phyloP scores from a whole-genome alignment of 805 yeast species.

The Maudiozyma serrabonitensis region DNA sequence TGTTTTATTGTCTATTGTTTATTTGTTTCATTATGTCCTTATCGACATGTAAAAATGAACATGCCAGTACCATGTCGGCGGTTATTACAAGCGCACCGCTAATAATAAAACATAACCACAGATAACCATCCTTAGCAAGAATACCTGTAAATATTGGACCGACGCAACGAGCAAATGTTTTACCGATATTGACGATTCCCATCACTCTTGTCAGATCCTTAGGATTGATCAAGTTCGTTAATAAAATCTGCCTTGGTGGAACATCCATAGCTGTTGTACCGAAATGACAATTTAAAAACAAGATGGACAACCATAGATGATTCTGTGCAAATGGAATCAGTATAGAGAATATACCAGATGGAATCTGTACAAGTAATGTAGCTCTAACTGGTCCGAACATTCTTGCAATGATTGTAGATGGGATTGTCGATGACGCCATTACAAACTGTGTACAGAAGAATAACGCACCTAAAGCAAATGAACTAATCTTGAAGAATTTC shows the following conservation, averaged over 20 bases:
- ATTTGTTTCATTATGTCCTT: slow-evolving; percentile 18
- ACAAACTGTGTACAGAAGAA: slow-evolving; percentile 56
- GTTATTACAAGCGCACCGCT: slow-evolving; percentile 39
- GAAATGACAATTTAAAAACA: slow-evolving; percentile 44
- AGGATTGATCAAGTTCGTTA: slow-evolving; percentile 56
- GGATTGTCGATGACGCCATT: slow-evolving; percentile 61
- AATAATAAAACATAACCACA: slow-evolving; percentile 45
- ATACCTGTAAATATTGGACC: slow-evolving; percentile 78
- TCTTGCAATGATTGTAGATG: slow-evolving; percentile 64
- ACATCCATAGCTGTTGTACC: slow-evolving; percentile 78
- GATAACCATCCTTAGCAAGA: slow-evolving; percentile 42
- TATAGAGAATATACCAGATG: slow-evolving; percentile 59
- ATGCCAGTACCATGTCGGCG: slow-evolving; percentile 29
- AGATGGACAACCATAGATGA: slow-evolving; percentile 36
- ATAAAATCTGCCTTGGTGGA: slow-evolving; percentile 76
- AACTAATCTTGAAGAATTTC: slow-evolving; percentile 41
- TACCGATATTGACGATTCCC: slow-evolving; percentile 80
- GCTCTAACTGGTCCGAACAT: slow-evolving; percentile 71
- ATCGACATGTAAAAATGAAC: slow-evolving; percentile 29
- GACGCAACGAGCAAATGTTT: slow-evolving; percentile 72
- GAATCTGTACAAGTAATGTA: slow-evolving; percentile 63
- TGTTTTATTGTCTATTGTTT: slow-evolving; percentile 1
- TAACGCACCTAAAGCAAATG: slow-evolving; percentile 53
- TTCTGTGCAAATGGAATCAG: slow-evolving; percentile 39
- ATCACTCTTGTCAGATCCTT: slow-evolving; percentile 63